A percentile compares a stretch with the other conserved stretches of the same genome.
phyloP scores from a whole-genome alignment of 805 yeast species.

The Wickerhamomyces pijperi region DNA sequence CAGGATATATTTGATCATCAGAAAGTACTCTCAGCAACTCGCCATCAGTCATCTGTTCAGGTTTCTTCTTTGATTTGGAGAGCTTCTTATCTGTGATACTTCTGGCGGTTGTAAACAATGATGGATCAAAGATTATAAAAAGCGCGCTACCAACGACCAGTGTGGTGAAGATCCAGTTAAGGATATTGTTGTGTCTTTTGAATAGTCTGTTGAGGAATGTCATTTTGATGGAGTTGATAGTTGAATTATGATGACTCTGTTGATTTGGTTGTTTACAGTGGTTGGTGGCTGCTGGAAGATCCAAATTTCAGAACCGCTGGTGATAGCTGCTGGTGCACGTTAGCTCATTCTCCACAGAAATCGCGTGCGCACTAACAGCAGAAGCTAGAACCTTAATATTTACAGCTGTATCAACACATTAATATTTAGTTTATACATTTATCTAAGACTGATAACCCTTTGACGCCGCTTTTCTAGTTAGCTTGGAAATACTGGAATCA shows the following conservation, averaged over 20 bases:
- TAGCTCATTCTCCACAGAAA: too few species aligned
- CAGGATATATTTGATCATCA: slow-evolving; percentile 11
- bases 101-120: slow-evolving; percentile 3
- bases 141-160: slow-evolving; percentile 8
- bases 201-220: slow-evolving; percentile 3
- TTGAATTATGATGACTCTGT: too few species aligned
- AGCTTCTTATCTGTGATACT: slow-evolving; percentile 8
- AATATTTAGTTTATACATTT: too few species aligned
- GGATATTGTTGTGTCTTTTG: slow-evolving; percentile 5
- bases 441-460: background rate
- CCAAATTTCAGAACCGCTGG: too few species aligned
- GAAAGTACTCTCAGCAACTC: background rate
- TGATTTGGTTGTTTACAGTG: too few species aligned
- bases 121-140: slow-evolving; percentile 7
- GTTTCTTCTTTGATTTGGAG: slow-evolving; percentile 4
- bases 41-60: too few species aligned
- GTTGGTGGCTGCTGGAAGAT: too few species aligned
- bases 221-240: background rate
- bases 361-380: too few species aligned
- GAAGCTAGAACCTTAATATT: too few species aligned
- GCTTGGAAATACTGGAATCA: background rate
- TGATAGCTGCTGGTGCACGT: too few species aligned
- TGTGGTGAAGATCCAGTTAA: slow-evolving; percentile 8
- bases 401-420: too few species aligned
- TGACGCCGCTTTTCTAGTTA: background rate